A percentile compares a stretch with the other conserved stretches of the same genome.
These are phyloP conservation scores for Bauhinia variegata DNA, from an alignment of 306 rosid species.

Conservation along the genomic window DNA sequence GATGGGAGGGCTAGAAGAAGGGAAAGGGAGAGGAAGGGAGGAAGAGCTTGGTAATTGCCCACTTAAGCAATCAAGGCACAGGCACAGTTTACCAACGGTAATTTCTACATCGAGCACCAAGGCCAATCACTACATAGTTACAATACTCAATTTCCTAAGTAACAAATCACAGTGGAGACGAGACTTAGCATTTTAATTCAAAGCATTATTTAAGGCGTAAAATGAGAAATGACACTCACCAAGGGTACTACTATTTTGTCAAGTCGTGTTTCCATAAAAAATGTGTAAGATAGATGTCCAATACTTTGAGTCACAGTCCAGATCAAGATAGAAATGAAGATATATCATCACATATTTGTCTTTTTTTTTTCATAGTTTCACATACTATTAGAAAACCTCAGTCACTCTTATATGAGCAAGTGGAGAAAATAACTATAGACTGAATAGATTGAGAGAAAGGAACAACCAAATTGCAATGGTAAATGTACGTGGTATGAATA, in stretches of 20 bases:
- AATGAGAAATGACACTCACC: slow-evolving; percentile 61
- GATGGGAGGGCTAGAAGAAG: no score
- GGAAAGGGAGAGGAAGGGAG: neutral
- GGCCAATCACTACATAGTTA: slow-evolving; percentile 9
- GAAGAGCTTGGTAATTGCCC: slow-evolving; percentile 1
- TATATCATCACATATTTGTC: slow-evolving; percentile 23
- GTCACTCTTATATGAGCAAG: slow-evolving; percentile 8
- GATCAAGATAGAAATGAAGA: slow-evolving; percentile 37
- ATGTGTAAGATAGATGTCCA: slow-evolving; percentile 93
- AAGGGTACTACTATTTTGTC: slow-evolving; percentile 93
- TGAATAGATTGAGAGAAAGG: neutral
- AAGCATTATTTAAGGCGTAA: slow-evolving; percentile 21
- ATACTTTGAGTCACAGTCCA: slow-evolving; percentile 85
- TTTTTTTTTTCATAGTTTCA: slow-evolving; percentile 13
- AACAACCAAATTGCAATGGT: neutral
- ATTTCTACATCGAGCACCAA: slow-evolving; percentile 5
- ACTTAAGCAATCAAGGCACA: slow-evolving; percentile 10
- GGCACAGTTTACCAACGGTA: slow-evolving; percentile 1
- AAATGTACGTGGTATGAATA: slow-evolving; percentile 1
- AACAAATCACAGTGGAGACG: slow-evolving; percentile 27
- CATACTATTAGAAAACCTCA: slow-evolving; percentile 1
- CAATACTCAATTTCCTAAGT: neutral
- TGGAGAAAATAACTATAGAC: neutral
- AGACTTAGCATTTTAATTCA: slow-evolving; percentile 13
- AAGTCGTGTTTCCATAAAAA: slow-evolving; percentile 61